Evolutionary conservation across 1,139 yeast species (phyloP).

Genomic region (Diutina neorugosa): DNA sequence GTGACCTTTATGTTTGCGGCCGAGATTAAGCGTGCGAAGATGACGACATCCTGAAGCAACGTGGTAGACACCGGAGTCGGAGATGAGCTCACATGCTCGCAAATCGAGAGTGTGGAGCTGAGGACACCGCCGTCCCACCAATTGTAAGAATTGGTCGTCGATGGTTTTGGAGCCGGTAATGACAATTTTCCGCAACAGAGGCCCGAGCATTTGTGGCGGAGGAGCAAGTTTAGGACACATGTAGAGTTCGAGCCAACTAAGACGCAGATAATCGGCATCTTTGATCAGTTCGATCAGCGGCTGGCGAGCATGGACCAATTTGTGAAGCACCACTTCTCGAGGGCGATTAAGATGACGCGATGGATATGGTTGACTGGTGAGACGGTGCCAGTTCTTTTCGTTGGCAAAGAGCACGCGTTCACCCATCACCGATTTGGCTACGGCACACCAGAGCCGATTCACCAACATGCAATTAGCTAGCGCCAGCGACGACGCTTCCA

Average conservation of each 20-base stretch:
- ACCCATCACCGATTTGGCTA: conserved; percentile 43
- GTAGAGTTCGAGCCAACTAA: conserved; percentile 66
- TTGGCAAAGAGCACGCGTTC: conserved; percentile 43
- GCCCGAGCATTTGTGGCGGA: conserved; percentile 28
- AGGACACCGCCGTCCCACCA: conserved; percentile 45
- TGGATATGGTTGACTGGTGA: conserved; percentile 13
- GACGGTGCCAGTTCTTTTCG: conserved; percentile 34
- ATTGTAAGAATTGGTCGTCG: conserved; percentile 45
- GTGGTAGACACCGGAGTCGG: conserved; percentile 63
- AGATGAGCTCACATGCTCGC: conserved; percentile 71
- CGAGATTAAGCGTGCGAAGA: conserved; percentile 55
- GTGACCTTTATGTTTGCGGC: conserved; percentile 62
- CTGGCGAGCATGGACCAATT: conserved; percentile 23
- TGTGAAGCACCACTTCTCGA: conserved; percentile 22
- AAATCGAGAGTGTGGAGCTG: conserved; percentile 56
- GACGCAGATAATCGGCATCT: conserved; percentile 24
- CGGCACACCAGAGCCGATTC: conserved; percentile 49
- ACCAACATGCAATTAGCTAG: conserved; percentile 56
- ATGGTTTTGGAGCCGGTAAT: conserved; percentile 67
- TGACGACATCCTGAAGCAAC: conserved; percentile 49
- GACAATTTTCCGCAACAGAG: conserved; percentile 41
- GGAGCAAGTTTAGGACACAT: conserved; percentile 72
- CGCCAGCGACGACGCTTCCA: conserved; percentile 8
- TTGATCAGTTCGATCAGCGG: conserved; percentile 14
- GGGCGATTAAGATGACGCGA: conserved; percentile 14